Conservation (phyloP, 208 protist genomes). For the Endotrypanum monterogeii region DNA sequence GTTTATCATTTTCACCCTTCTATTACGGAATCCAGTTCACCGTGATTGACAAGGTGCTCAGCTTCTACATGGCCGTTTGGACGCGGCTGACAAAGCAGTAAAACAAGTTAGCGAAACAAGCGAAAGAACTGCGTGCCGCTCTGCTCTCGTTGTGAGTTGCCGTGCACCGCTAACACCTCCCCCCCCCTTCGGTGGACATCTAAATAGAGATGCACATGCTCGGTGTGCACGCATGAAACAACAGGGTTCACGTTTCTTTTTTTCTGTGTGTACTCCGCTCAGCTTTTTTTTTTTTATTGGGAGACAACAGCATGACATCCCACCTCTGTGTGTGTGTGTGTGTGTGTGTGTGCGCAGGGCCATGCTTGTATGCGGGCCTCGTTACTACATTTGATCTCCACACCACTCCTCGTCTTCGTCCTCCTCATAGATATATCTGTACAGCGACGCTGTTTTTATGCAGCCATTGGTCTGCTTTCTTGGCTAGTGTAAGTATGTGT, state of each 20-base stretch:
- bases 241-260: too few species aligned
- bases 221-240: not conserved
- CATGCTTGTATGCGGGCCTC: too few species aligned
- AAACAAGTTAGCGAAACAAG: not conserved
- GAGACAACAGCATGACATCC: too few species aligned
- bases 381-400: too few species aligned
- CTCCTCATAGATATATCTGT: not conserved
- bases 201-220: not conserved
- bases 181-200: not conserved
- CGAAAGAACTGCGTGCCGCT: not conserved
- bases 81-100: constrained; percentile 56
- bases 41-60: constrained; percentile 67
- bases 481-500: not conserved
- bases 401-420: not conserved
- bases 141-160: not conserved
- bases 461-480: constrained; percentile 2
- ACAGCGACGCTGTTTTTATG: not conserved
- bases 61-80: constrained; percentile 87
- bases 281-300: too few species aligned
- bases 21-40: constrained; percentile 67
- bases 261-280: too few species aligned
- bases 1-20: constrained; percentile 53
- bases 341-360: not conserved
- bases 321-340: not conserved
- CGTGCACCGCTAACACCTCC: not conserved